phyloP scores from a whole-genome alignment of 2,329 filamentous ascomycete species.

The Epicoccum nigrum region DNA sequence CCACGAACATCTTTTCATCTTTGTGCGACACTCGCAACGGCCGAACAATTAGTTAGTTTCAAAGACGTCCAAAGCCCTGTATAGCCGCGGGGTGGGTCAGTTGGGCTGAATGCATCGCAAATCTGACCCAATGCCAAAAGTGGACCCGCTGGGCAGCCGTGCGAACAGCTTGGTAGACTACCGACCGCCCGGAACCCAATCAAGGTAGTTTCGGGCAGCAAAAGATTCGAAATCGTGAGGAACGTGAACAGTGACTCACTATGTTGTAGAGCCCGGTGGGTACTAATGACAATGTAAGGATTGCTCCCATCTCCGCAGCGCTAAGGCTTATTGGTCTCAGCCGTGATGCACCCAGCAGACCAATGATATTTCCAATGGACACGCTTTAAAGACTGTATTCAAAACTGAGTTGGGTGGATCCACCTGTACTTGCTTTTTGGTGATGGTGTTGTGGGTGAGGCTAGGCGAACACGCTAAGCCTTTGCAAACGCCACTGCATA shows the following conservation, averaged over 20 bases:
- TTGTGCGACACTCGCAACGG: constrained; percentile 5
- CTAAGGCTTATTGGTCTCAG: not conserved
- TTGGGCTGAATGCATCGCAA: constrained; percentile 29
- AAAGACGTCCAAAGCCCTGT: constrained; percentile 17
- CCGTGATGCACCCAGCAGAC: not conserved
- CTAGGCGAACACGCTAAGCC: constrained; percentile 21
- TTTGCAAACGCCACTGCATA: constrained; percentile 11
- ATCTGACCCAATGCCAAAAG: constrained; percentile 25
- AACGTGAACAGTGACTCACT: constrained; percentile 31
- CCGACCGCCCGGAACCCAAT: constrained; percentile 33
- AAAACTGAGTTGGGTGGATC: constrained; percentile 13
- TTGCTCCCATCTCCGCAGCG: constrained; percentile 1
- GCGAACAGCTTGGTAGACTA: constrained; percentile 26
- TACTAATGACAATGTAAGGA: no score
- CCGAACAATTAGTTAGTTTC: constrained; percentile 6
- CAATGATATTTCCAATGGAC: not conserved
- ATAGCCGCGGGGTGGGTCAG: constrained; percentile 33
- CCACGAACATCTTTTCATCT: constrained; percentile 5
- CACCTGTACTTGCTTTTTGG: constrained; percentile 28
- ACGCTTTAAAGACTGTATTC: not conserved
- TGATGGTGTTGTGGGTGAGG: constrained; percentile 14
- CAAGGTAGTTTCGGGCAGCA: constrained; percentile 32
- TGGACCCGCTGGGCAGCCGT: constrained; percentile 38
- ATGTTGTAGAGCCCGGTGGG: constrained; percentile 11
- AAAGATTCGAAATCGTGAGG: constrained; percentile 17